Percentiles rank a stretch among this genome's conserved stretches.
Conservation (phyloP, 805 yeast species). For the Candida insectalens region DNA sequence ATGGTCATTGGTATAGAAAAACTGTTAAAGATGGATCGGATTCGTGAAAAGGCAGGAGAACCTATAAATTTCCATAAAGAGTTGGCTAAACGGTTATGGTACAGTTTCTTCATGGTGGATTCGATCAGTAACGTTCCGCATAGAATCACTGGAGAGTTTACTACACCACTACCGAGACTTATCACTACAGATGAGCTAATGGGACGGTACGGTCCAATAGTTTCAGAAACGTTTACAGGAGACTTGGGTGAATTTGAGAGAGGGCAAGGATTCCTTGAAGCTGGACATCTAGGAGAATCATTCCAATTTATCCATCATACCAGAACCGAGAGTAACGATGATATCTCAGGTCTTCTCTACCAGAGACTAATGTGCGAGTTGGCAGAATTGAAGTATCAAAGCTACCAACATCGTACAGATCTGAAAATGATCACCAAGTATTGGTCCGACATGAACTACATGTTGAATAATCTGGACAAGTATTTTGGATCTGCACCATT, state of each 20-base stretch:
- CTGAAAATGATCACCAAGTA: conserved; percentile 5
- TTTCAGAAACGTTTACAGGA: neutral
- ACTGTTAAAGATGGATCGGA: conserved; percentile 5
- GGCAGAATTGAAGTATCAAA: conserved; percentile 1
- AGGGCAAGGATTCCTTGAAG: no score
- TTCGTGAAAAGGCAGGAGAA: conserved; percentile 6
- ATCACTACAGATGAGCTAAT: conserved; percentile 6
- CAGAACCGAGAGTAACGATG: conserved; percentile 1
- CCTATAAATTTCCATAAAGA: conserved; percentile 11
- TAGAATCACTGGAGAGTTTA: conserved; percentile 10
- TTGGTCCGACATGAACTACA: conserved; percentile 8
- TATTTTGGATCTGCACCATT: conserved; percentile 2
- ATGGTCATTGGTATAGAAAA: conserved; percentile 13
- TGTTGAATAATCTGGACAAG: conserved; percentile 6
- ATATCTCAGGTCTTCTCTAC: conserved; percentile 3
- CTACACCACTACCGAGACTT: conserved; percentile 15
- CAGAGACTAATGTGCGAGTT: conserved; percentile 1
- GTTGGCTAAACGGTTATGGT: conserved; percentile 15
- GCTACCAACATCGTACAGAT: neutral
- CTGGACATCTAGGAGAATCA: no score
- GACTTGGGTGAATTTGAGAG: neutral
- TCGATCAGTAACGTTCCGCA: conserved; percentile 16
- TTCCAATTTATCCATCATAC: neutral
- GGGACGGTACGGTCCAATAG: neutral
- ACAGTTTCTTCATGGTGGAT: conserved; percentile 17